Evolutionary conservation across 2,329 filamentous ascomycete species (phyloP).

Genomic region (Aureobasidium lini): DNA sequence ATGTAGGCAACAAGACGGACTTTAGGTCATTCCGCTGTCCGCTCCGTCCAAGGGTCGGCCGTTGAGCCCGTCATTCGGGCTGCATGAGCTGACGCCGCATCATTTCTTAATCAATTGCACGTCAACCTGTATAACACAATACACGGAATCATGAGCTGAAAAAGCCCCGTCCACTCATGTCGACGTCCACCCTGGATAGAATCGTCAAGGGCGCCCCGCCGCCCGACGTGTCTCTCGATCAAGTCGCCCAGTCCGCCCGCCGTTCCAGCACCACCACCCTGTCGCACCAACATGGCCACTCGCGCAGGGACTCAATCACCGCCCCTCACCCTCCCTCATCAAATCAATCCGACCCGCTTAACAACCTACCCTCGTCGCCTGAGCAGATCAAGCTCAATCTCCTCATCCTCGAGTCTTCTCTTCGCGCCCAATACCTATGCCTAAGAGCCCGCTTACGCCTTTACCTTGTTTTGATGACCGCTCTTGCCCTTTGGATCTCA

Average conservation of each 20-base stretch:
- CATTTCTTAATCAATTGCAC: not conserved
- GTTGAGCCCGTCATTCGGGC: not conserved
- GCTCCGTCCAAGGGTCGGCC: not conserved
- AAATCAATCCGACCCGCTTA: slow-evolving; percentile 58
- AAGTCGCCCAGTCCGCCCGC: slow-evolving; percentile 32
- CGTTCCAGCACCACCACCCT: slow-evolving; percentile 37
- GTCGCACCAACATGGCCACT: slow-evolving; percentile 25
- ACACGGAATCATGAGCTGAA: slow-evolving; percentile 5
- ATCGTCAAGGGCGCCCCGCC: slow-evolving; percentile 84
- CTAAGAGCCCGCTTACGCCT: slow-evolving; percentile 80
- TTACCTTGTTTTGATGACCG: slow-evolving; percentile 82
- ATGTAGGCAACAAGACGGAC: not conserved
- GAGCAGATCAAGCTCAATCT: slow-evolving; percentile 98
- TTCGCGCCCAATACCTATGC: slow-evolving; percentile 87
- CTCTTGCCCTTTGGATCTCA: slow-evolving; percentile 71
- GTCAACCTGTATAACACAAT: not conserved
- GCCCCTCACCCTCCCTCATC: slow-evolving; percentile 28
- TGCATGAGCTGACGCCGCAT: not conserved
- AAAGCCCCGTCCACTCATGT: slow-evolving; percentile 3
- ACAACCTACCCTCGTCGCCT: slow-evolving; percentile 77
- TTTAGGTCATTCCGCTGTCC: not conserved
- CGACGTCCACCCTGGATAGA: slow-evolving; percentile 57
- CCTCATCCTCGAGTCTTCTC: slow-evolving; percentile 87
- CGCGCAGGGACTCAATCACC: slow-evolving; percentile 23
- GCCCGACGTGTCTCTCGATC: slow-evolving; percentile 45